Conservation (phyloP, 1,139 yeast species). For the Torulaspora globosa region DNA sequence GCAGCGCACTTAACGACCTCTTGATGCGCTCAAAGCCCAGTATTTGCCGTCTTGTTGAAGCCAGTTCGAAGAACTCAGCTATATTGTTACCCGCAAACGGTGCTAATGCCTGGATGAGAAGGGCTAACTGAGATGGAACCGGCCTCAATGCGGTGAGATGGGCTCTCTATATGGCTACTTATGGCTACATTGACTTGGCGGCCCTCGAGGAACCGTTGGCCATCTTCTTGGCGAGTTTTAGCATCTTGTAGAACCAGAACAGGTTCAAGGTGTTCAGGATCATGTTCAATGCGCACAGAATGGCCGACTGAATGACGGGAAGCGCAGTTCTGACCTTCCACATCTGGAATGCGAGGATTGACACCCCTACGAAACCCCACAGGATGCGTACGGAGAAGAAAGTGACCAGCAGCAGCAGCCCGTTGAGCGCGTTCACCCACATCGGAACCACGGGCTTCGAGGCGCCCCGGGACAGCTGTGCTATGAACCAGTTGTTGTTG, state of each 20-base stretch:
- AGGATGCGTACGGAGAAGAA: slow-evolving; percentile 76
- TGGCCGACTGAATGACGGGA: slow-evolving; percentile 43
- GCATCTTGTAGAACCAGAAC: slow-evolving; percentile 71
- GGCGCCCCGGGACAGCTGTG: slow-evolving; percentile 57
- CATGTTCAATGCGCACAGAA: slow-evolving; percentile 57
- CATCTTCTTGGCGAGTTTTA: slow-evolving; percentile 62
- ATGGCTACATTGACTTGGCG: slow-evolving; percentile 9
- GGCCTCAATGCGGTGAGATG: neutral
- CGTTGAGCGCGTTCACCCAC: slow-evolving; percentile 60
- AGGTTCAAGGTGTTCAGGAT: slow-evolving; percentile 65
- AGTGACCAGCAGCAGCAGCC: slow-evolving; percentile 59
- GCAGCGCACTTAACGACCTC: neutral
- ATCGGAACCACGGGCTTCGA: slow-evolving; percentile 45
- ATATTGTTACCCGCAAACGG: neutral
- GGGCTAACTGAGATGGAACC: neutral
- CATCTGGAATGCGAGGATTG: slow-evolving; percentile 35
- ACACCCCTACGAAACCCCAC: slow-evolving; percentile 82
- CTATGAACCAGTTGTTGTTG: slow-evolving; percentile 86
- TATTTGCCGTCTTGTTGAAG: neutral
- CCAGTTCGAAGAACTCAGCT: neutral
- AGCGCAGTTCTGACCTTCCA: slow-evolving; percentile 40
- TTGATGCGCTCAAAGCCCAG: neutral
- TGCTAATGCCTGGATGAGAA: neutral
- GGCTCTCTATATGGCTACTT: neutral
- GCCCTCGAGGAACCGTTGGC: slow-evolving; percentile 25